phyloP scores from a whole-genome alignment of 352 stramenopile species.

The Phytopythium chamaehyphon region DNA sequence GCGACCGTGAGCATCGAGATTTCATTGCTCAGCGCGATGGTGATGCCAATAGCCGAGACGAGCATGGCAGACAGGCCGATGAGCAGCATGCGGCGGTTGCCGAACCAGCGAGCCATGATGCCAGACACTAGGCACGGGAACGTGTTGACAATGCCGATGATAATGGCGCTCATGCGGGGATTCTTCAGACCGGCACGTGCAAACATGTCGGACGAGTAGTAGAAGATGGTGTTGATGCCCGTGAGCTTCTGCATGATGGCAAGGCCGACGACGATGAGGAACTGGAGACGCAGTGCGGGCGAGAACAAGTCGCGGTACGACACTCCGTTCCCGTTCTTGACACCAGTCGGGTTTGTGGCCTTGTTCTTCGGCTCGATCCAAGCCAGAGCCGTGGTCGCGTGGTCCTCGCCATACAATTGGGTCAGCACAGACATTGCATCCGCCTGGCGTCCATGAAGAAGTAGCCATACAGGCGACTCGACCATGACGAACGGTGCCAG shows the following conservation, averaged over 20 bases:
- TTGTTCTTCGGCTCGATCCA: slow-evolving; percentile 7
- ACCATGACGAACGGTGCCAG: slow-evolving; percentile 6
- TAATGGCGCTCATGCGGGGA: slow-evolving; percentile 30
- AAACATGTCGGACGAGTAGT: slow-evolving; percentile 42
- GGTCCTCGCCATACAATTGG: slow-evolving; percentile 7
- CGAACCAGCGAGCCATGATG: slow-evolving; percentile 1
- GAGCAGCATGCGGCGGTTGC: slow-evolving; percentile 26
- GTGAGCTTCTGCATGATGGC: slow-evolving; percentile 15
- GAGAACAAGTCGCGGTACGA: neutral
- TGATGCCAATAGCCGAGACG: slow-evolving; percentile 18
- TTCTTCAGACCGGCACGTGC: slow-evolving; percentile 28
- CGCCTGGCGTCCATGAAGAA: slow-evolving; percentile 4
- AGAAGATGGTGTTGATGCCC: slow-evolving; percentile 18
- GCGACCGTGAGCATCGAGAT: slow-evolving; percentile 34
- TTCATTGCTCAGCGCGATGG: slow-evolving; percentile 13
- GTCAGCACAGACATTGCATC: slow-evolving; percentile 9
- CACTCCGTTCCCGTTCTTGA: neutral
- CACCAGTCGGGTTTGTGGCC: neutral
- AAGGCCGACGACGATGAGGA: slow-evolving; percentile 20
- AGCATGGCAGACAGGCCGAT: slow-evolving; percentile 23
- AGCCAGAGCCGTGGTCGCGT: slow-evolving; percentile 8
- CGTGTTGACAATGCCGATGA: slow-evolving; percentile 34
- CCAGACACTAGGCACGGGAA: slow-evolving; percentile 18
- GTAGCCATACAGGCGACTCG: slow-evolving; percentile 10
- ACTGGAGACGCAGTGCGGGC: slow-evolving; percentile 15